A percentile compares a stretch with the other conserved stretches of the same genome.
These are phyloP conservation scores for Carex kokanica DNA, from an alignment of 176 grass and related monocot species.

Conservation along the genomic window DNA sequence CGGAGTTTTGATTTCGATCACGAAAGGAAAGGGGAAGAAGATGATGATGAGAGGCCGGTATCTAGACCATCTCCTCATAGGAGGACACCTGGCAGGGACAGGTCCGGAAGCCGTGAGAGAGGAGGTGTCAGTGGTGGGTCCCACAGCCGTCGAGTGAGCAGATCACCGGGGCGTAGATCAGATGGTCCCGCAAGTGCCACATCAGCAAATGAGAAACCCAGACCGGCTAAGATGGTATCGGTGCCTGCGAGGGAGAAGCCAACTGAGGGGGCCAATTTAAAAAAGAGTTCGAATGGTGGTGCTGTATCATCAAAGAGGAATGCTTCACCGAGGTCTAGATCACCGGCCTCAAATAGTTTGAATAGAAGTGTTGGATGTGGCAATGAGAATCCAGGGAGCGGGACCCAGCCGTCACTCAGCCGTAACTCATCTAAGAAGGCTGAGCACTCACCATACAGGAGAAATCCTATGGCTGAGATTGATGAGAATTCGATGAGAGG, in stretches of 20 bases:
- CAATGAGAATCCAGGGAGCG: conserved; percentile 40
- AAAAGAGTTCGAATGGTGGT: conserved; percentile 28
- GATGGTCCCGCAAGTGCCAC: conserved; percentile 22
- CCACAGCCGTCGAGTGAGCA: conserved; percentile 66
- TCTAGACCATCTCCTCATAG: conserved; percentile 67
- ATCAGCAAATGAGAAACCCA: conserved; percentile 29
- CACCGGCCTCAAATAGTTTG: conserved; percentile 38
- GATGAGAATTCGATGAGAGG: conserved; percentile 48
- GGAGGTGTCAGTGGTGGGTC: conserved; percentile 27
- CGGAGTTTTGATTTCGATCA: conserved; percentile 87
- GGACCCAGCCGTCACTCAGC: conserved; percentile 54
- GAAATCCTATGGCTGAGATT: conserved; percentile 81
- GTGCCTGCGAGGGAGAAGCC: conserved; percentile 71
- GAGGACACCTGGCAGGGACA: conserved; percentile 64
- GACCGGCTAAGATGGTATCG: conserved; percentile 75
- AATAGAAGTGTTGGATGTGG: conserved; percentile 25
- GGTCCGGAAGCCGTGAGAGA: conserved; percentile 66
- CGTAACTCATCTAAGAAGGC: conserved; percentile 79
- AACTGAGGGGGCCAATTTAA: background rate
- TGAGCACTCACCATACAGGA: conserved; percentile 55
- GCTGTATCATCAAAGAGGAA: conserved; percentile 43
- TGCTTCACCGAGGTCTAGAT: conserved; percentile 66
- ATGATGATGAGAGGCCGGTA: conserved; percentile 32
- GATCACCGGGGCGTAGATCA: conserved; percentile 48
- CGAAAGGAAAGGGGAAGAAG: conserved; percentile 43